phyloP scores from a whole-genome alignment of 495 filamentous ascomycete genomes.

The Saxispiralis lemnorum region DNA sequence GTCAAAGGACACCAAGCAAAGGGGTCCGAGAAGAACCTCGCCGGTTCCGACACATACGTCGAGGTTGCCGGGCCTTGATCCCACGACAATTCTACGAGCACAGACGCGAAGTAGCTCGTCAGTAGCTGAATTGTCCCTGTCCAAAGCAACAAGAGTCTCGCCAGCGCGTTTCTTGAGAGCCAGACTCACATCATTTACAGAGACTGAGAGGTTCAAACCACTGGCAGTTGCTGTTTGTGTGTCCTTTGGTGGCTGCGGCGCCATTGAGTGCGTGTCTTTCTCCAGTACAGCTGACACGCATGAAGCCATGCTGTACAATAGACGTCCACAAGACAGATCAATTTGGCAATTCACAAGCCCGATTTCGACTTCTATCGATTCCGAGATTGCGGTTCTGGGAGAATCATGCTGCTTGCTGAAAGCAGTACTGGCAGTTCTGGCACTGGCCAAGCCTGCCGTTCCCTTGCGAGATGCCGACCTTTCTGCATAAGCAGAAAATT shows the following conservation, averaged over 20 bases:
- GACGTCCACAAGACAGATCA: slow-evolving; percentile 1
- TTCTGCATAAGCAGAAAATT: slow-evolving; percentile 24
- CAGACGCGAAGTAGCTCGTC: too few species aligned
- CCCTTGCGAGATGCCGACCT: slow-evolving; percentile 1
- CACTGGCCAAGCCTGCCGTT: background rate
- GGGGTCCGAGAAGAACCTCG: slow-evolving; percentile 1
- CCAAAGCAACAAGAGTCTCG: too few species aligned
- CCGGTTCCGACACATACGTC: slow-evolving; percentile 1
- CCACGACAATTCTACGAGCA: too few species aligned
- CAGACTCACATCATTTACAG: too few species aligned
- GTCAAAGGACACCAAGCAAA: slow-evolving; percentile 49
- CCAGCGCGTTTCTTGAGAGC: too few species aligned
- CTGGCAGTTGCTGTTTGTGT: too few species aligned
- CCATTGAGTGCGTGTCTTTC: too few species aligned
- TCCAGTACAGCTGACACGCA: background rate
- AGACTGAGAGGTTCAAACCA: too few species aligned
- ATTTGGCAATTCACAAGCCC: slow-evolving; percentile 1
- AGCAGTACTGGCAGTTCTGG: background rate
- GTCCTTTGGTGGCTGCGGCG: too few species aligned
- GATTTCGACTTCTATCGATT: slow-evolving; percentile 1
- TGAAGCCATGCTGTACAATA: background rate
- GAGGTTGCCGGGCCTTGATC: background rate
- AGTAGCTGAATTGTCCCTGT: too few species aligned
- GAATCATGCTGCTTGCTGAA: background rate
- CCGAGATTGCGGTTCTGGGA: background rate